Conservation (phyloP, 192 early-diverging fungal species). For the Entophlyctis luteolus region DNA sequence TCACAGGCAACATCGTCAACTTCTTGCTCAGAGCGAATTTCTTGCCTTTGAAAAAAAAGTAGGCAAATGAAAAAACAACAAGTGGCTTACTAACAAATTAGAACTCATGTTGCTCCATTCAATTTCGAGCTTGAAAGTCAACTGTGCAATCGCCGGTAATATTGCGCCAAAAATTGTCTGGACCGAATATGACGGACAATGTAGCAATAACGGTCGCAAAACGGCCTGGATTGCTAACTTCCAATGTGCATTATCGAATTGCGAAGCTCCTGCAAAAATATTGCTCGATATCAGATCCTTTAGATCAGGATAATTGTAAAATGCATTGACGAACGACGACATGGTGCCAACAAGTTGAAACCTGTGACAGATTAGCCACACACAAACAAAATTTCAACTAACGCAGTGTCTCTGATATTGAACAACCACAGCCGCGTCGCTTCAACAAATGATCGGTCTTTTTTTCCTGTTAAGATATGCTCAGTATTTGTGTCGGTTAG, state of each 20-base stretch:
- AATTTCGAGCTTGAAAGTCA: slow-evolving; percentile 13
- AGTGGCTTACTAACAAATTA: neutral
- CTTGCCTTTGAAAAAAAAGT: neutral
- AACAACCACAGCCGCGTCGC: no score
- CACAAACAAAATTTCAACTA: no score
- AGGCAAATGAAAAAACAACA: neutral
- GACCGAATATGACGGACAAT: slow-evolving; percentile 24
- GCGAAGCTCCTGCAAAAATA: slow-evolving; percentile 14
- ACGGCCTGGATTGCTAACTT: slow-evolving; percentile 28
- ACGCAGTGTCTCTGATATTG: no score
- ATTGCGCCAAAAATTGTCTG: slow-evolving; percentile 13
- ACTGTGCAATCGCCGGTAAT: slow-evolving; percentile 22
- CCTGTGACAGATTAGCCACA: no score
- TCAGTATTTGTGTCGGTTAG: no score
- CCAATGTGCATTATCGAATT: slow-evolving; percentile 37
- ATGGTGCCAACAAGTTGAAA: slow-evolving; percentile 26
- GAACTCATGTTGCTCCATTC: slow-evolving; percentile 30
- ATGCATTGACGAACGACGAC: slow-evolving; percentile 17
- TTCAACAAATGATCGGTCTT: no score
- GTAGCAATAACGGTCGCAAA: slow-evolving; percentile 29
- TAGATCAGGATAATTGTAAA: slow-evolving; percentile 19
- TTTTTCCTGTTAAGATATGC: no score
- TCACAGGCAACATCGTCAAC: slow-evolving; percentile 32
- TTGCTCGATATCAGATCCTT: neutral
- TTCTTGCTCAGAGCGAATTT: neutral